Base-by-base conservation (phyloP, 306 rosid species). In the Ormosia emarginata region DNA sequence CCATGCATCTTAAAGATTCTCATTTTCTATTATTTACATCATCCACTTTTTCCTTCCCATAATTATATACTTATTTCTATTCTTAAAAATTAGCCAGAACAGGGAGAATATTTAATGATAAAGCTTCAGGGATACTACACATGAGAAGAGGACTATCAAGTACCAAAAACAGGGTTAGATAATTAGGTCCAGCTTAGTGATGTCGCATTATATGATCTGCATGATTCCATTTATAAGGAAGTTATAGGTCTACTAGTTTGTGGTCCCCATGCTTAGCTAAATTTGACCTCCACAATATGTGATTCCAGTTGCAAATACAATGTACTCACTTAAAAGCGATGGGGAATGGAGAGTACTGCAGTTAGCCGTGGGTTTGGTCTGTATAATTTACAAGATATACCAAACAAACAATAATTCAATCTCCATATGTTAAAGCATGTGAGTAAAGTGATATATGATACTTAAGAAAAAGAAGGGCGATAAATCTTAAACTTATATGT, bases 1-100 rank as follows among this genome's bases (percentile, higher is more conserved):
- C 80, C 88, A 78, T 79, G 88, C 82, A 70, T 52, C 56, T 3
- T 13, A 87, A 79, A 79, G 56, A 82, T 83, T 79, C 77, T 69
- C 66, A 76, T 53, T 68, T 76, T 69, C 73, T 75, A 57, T 79
- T 74, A 67, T 61, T 29, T 7, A 30, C 71, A 33, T 40, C 78
- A 53, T 81, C 57, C 41, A 15, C 61, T 58, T 30, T 64, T 49
- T 55, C 10, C 24, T 29, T 41, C n/a, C 46, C 4, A 49, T 58
- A 78, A 73, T 65, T 79, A 59, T 40, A 56, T 43, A 12, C 30
- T 11, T 8, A 12, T 58, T 58, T 37, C 43, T n/a, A 47, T 73
- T 61, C 79, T 49, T 79, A 39, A 37, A 46, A 66, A 13, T 40
- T 77, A 17, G 8, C 14, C 0, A 37, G 1, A 59, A 33, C 5